These are phyloP conservation scores for Anisodus tanguticus DNA, from an alignment of 257 asterid genomes.

Conservation along the genomic window DNA sequence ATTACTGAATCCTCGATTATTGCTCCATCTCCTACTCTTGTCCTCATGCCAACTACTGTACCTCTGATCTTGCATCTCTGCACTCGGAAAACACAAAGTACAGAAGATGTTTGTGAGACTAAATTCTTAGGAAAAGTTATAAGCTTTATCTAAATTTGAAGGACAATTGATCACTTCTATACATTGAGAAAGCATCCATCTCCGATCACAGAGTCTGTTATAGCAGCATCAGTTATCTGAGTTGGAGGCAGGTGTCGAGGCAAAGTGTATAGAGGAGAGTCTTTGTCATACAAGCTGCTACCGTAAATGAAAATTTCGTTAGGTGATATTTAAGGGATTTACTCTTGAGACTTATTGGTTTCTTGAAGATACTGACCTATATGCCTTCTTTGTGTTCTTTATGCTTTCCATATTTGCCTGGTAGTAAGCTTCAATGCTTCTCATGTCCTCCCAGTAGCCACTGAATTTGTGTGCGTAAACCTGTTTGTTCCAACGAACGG, in stretches of 20 bases:
- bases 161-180: conserved; percentile 33
- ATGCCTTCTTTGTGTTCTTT: conserved; percentile 49
- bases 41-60: conserved; percentile 76
- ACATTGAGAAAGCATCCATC: conserved; percentile 84
- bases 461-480: conserved; percentile 60
- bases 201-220: conserved; percentile 73
- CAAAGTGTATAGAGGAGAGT: conserved; percentile 72
- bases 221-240: conserved; percentile 66
- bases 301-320: conserved; percentile 6
- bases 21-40: conserved; percentile 66
- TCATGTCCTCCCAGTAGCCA: conserved; percentile 92
- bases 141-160: not conserved
- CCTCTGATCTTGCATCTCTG: conserved; percentile 84
- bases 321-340: conserved; percentile 17
- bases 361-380: conserved; percentile 50
- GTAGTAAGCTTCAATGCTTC: conserved; percentile 76
- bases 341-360: not conserved
- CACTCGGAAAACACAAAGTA: conserved; percentile 22
- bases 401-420: conserved; percentile 71
- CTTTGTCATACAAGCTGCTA: conserved; percentile 65
- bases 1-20: conserved; percentile 76
- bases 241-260: conserved; percentile 94
- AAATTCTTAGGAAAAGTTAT: not conserved
- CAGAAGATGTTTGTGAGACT: not conserved
- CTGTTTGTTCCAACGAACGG: conserved; percentile 37